These are phyloP conservation scores for Aegilops longissima DNA, from an alignment of 176 grass and related monocot species.

Conservation along the genomic window DNA sequence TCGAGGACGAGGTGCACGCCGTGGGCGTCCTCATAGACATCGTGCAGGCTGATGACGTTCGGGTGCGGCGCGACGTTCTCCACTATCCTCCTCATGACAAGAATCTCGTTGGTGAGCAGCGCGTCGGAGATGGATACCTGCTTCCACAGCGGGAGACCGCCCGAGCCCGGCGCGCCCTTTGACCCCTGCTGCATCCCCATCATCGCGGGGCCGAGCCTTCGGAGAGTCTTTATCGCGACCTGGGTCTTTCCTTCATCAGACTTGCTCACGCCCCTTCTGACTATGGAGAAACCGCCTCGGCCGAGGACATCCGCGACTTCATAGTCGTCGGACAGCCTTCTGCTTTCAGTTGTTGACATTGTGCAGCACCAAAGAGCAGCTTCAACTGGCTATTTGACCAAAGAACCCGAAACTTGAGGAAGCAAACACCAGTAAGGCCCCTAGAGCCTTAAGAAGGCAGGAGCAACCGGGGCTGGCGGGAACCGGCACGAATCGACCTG, in stretches of 20 bases:
- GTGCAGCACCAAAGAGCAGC: background rate
- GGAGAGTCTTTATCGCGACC: conserved; percentile 64
- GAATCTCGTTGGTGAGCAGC: conserved; percentile 60
- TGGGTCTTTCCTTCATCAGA: conserved; percentile 33
- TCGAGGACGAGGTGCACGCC: conserved; percentile 65
- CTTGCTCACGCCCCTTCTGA: conserved; percentile 64
- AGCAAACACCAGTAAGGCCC: background rate
- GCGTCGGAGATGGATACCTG: conserved; percentile 70
- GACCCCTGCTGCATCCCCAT: conserved; percentile 26
- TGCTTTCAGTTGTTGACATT: conserved; percentile 53
- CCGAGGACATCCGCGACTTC: conserved; percentile 62
- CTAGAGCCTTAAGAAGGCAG: background rate
- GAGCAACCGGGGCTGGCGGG: background rate
- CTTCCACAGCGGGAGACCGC: conserved; percentile 52
- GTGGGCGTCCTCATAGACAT: conserved; percentile 55
- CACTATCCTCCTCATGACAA: conserved; percentile 75
- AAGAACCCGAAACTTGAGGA: background rate
- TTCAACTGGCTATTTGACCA: background rate
- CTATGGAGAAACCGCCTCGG: conserved; percentile 63
- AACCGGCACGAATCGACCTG: conserved; percentile 3
- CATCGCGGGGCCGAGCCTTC: conserved; percentile 46
- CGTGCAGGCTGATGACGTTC: conserved; percentile 60
- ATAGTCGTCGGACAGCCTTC: conserved; percentile 56
- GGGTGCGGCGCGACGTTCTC: conserved; percentile 61
- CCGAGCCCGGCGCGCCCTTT: background rate